Conservation (phyloP, 257 asterid species). For the Nicotiana undulata region DNA sequence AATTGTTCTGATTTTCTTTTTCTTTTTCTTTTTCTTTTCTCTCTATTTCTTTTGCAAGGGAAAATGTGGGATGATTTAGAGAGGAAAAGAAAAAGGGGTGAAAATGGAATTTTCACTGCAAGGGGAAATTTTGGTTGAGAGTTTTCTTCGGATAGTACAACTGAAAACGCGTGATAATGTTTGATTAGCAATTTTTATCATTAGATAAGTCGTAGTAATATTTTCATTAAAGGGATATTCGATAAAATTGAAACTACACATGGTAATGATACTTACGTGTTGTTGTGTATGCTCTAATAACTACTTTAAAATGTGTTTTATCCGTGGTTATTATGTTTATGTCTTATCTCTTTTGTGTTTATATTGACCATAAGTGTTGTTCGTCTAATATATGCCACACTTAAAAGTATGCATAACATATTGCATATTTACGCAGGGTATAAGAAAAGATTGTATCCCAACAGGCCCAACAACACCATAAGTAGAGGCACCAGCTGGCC, state of each 20-base stretch:
- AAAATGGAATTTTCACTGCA: background rate
- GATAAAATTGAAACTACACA: background rate
- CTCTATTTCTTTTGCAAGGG: background rate
- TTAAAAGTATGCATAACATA: too few species aligned
- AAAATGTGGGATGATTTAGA: slow-evolving; percentile 4
- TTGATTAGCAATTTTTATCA: background rate
- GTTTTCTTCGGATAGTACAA: background rate
- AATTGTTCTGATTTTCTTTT: background rate
- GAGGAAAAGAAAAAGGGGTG: slow-evolving; percentile 7
- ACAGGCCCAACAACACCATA: too few species aligned
- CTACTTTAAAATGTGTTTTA: too few species aligned
- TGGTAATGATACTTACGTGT: background rate
- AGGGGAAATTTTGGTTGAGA: background rate
- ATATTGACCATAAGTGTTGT: too few species aligned
- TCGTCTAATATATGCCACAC: too few species aligned
- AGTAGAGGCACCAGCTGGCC: too few species aligned
- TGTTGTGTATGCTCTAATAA: too few species aligned
- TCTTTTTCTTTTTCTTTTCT: background rate
- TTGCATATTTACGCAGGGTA: too few species aligned
- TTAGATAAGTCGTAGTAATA: background rate
- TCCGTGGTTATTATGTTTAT: too few species aligned
- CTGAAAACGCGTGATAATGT: background rate
- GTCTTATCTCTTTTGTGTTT: too few species aligned
- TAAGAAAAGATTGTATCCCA: too few species aligned
- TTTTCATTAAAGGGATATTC: background rate